Conservation (phyloP, 2,329 filamentous ascomycete species). For the Cytospora leucostoma region DNA sequence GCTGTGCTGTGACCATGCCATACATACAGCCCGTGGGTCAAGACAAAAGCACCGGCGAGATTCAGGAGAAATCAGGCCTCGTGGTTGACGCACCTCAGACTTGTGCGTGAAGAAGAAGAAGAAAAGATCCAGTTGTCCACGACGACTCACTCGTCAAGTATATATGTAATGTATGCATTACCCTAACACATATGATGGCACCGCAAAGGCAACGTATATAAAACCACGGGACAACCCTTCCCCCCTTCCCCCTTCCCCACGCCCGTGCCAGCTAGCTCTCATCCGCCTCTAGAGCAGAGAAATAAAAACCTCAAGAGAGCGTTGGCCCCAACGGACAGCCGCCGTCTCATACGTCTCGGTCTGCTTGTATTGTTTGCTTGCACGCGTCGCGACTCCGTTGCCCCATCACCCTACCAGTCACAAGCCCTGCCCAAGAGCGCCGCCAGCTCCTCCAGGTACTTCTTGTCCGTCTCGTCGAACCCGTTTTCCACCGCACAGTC, state of each 20-base stretch:
- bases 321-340: too few relatives aligned
- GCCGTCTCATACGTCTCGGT: too few relatives aligned
- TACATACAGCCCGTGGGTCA: not conserved
- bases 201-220: too few relatives aligned
- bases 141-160: not conserved
- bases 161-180: not conserved
- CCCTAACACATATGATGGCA: too few relatives aligned
- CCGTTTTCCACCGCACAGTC: constrained; percentile 70
- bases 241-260: too few relatives aligned
- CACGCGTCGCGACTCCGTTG: not conserved
- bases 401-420: constrained; percentile 56
- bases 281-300: too few relatives aligned
- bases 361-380: too few relatives aligned
- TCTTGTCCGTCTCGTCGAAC: constrained; percentile 69
- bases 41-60: not conserved
- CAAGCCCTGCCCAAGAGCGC: constrained; percentile 59
- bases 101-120: not conserved
- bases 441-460: constrained; percentile 67
- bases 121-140: not conserved
- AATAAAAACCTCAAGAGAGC: too few relatives aligned
- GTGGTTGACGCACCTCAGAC: not conserved
- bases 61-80: not conserved
- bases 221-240: too few relatives aligned
- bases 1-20: not conserved
- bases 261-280: too few relatives aligned